A percentile compares a stretch with the other conserved stretches of the same genome.
phyloP scores from a whole-genome alignment of 768 basidiomycete genomes.

The Sporobolomyces pararoseus region DNA sequence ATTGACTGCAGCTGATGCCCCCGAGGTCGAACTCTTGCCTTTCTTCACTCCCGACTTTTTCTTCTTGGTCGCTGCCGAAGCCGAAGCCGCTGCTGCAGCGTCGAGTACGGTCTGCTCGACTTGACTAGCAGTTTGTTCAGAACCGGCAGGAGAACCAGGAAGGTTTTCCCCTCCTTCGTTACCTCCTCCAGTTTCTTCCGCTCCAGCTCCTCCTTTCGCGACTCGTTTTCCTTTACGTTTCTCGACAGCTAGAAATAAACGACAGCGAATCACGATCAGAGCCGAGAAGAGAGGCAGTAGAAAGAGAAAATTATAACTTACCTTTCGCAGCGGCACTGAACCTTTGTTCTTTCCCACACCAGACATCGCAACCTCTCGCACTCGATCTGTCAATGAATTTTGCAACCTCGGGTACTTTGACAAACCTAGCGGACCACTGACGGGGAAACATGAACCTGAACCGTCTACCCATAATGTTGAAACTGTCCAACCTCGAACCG shows the following conservation, averaged over 20 bases:
- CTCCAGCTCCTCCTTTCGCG: conserved; percentile 7
- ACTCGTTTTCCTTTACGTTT: conserved; percentile 39
- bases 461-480: conserved; percentile 34
- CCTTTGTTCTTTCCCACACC: conserved; percentile 28
- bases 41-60: background rate
- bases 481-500: conserved; percentile 34
- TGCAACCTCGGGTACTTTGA: conserved; percentile 28
- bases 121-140: conserved; percentile 47
- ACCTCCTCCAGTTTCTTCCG: background rate
- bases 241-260: conserved; percentile 23
- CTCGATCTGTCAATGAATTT: conserved; percentile 34
- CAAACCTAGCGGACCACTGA: conserved; percentile 26
- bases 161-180: too few relatives aligned
- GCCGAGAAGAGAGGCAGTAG: background rate
- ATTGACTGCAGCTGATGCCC: background rate
- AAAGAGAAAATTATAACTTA: background rate
- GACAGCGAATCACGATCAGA: background rate
- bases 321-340: conserved; percentile 30
- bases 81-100: conserved; percentile 63
- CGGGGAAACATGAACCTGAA: conserved; percentile 37
- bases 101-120: conserved; percentile 73
- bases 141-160: background rate
- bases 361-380: conserved; percentile 31
- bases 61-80: conserved; percentile 44
- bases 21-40: background rate